These are phyloP conservation scores for Termitomyces sp. DNA, from an alignment of 768 basidiomycete genomes.

Conservation along the genomic window DNA sequence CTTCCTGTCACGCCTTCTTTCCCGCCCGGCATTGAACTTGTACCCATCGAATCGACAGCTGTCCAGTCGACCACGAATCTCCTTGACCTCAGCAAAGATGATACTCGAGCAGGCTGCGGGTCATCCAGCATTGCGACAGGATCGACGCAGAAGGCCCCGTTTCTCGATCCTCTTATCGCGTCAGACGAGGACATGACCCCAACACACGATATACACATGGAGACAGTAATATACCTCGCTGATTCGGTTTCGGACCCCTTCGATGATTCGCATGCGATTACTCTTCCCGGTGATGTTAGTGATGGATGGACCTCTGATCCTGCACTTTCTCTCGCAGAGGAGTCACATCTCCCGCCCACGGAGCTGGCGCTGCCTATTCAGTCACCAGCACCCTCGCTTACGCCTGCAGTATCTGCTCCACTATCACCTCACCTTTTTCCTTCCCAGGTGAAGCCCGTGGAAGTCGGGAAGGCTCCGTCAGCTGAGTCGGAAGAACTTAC, in stretches of 20 bases:
- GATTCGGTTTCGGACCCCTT: constrained; percentile 11
- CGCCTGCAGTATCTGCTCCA: neutral
- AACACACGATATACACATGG: neutral
- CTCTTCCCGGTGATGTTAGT: neutral
- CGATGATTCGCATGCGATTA: constrained; percentile 11
- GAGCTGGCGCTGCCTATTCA: neutral
- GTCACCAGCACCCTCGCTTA: neutral
- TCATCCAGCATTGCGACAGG: neutral
- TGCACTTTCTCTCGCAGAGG: neutral
- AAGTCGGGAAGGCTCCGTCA: neutral
- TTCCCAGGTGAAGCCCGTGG: neutral
- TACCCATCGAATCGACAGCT: neutral
- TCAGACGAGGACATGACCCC: neutral
- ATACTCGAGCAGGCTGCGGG: neutral
- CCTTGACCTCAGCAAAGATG: constrained; percentile 9
- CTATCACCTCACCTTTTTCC: neutral
- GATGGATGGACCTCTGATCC: neutral
- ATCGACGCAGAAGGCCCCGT: neutral
- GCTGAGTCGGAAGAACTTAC: neutral
- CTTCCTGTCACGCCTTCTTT: constrained; percentile 10
- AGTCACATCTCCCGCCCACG: neutral
- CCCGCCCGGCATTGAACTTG: constrained; percentile 9
- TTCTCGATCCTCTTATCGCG: neutral
- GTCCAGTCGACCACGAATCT: neutral
- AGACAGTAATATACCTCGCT: neutral